Base-by-base conservation (phyloP, 306 rosid genomes). In the Hippophae rhamnoides region DNA sequence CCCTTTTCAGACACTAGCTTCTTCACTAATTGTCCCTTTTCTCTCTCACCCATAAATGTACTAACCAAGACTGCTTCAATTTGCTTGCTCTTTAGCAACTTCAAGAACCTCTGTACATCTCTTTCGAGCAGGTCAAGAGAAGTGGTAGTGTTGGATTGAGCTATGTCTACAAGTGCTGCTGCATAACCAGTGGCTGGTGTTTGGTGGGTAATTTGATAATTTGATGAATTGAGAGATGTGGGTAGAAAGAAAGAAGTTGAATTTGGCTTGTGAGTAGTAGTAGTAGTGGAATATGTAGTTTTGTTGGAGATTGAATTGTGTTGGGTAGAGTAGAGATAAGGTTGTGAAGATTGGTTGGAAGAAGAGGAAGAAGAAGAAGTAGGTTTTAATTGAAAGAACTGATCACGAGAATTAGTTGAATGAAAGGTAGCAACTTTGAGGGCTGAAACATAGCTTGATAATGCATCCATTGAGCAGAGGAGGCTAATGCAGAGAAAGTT, bases 171-270 rank as follows among this genome's bases (percentile, higher is more conserved):
- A 46, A 86, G 66, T 7, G 97, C 97, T 10, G 89, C 93, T 0
- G 95, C 95, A 54, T 86, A 89, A 1, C 95, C 95, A 49, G 87
- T 73, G 6, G 93, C 79, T 1, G 89, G 81, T 2, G 62, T 69
- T 18, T 43, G 60, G 71, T 89, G 74, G 57, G 69, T 59, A 31
- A 48, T 6, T 31, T 71, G 70, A 43, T 81, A 56, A 3, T 69
- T 62, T 9, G 78, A 13, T 26, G 59, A 47, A 55, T 41, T 59
- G 61, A 27, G 18, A 41, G 79, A 60, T 42, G 74, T 47, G 23
- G 76, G 67, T 8, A 64, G 31, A n/a, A 55, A 38, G 5, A 44
- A 48, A 52, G 79, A 60, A 31, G 77, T 5, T 9, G 1, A 6
- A 46, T 62, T 65, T 42, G 52, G 8, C 63, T 60, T 74, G 67